Percentiles rank a stretch among this genome's conserved stretches.
These are phyloP conservation scores for Backusella sp. DNA, from an alignment of 192 early-diverging fungal species.

Conservation along the genomic window DNA sequence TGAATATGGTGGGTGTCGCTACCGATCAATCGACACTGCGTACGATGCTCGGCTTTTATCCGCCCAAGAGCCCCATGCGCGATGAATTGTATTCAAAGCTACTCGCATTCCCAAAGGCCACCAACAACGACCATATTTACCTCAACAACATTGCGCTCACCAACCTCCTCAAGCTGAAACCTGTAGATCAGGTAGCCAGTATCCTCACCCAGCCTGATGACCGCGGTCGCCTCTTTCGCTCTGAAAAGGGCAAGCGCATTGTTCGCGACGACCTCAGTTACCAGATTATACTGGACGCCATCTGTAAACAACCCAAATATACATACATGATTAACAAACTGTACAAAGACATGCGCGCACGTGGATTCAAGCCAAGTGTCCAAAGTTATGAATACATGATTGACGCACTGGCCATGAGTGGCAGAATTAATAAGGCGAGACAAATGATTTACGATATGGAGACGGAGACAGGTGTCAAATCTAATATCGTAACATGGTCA, in stretches of 20 bases:
- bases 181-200: neutral
- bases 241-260: neutral
- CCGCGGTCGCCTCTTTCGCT: neutral
- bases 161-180: conserved; percentile 4
- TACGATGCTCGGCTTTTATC: conserved; percentile 21
- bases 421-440: conserved; percentile 20
- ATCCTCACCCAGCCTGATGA: neutral
- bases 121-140: conserved; percentile 10
- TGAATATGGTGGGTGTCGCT: conserved; percentile 21
- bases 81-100: conserved; percentile 7
- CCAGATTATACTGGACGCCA: conserved; percentile 19
- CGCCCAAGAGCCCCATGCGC: conserved; percentile 10
- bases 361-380: conserved; percentile 20
- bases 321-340: conserved; percentile 8
- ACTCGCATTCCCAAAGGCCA: neutral
- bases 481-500: conserved; percentile 12
- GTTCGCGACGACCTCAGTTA: conserved; percentile 11
- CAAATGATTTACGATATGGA: conserved; percentile 21
- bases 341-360: conserved; percentile 18
- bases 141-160: conserved; percentile 24
- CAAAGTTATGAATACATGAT: conserved; percentile 18
- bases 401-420: conserved; percentile 2
- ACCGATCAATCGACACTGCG: conserved; percentile 21
- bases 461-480: conserved; percentile 1
- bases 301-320: conserved; percentile 1